Evolutionary conservation across 768 basidiomycete genomes (phyloP).

Genomic region (Pulveroboletus sp.): DNA sequence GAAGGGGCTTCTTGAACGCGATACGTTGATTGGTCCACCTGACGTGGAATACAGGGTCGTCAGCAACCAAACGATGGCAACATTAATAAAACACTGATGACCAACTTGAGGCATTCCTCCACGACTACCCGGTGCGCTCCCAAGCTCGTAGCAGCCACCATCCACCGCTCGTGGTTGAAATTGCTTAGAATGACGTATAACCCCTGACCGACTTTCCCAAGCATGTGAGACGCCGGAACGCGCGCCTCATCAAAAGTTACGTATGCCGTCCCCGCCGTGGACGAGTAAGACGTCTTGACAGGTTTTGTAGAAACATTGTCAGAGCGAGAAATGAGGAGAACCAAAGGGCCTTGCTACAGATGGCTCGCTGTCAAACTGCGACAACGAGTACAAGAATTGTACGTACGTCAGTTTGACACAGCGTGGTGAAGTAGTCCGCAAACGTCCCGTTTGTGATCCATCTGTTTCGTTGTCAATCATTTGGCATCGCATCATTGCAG

Average conservation of each 20-base stretch:
- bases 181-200: slow-evolving; percentile 80
- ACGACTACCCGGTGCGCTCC: slow-evolving; percentile 76
- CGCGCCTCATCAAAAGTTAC: slow-evolving; percentile 78
- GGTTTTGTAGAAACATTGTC: slow-evolving; percentile 77
- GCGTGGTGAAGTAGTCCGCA: slow-evolving; percentile 81
- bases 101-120: slow-evolving; percentile 85
- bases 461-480: slow-evolving; percentile 35
- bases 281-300: slow-evolving; percentile 90
- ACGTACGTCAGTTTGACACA: slow-evolving; percentile 64
- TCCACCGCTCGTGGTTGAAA: slow-evolving; percentile 90
- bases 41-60: slow-evolving; percentile 11
- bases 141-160: slow-evolving; percentile 69
- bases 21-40: slow-evolving; percentile 88
- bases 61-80: background rate
- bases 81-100: background rate
- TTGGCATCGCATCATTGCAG: background rate
- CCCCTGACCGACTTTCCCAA: slow-evolving; percentile 84
- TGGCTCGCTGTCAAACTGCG: slow-evolving; percentile 1
- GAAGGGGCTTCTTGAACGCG: slow-evolving; percentile 86
- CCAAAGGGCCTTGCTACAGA: slow-evolving; percentile 62
- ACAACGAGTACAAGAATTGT: background rate
- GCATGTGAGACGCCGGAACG: slow-evolving; percentile 80
- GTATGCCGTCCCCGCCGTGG: slow-evolving; percentile 86
- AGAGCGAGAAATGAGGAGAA: slow-evolving; percentile 69
- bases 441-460: slow-evolving; percentile 91